Evolutionary conservation across 345 rosid genomes (phyloP), one percentile per base, ranked within the genome.

Genomic region (Acer saccharum): DNA sequence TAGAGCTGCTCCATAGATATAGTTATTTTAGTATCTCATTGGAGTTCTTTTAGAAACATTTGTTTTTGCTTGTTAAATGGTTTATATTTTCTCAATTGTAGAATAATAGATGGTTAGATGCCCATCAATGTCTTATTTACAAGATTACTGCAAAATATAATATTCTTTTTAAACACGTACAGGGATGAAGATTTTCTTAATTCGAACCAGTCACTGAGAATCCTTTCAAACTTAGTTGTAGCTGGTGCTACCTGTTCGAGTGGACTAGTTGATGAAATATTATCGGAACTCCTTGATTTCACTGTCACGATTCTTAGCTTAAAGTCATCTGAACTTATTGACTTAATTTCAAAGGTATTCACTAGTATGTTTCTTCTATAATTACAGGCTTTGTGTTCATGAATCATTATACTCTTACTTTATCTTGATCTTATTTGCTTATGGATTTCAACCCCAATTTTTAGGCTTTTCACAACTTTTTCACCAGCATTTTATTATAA

Each of bases 151-250:
- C 57, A 61, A 71, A 74, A 75, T 63, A 57, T 63, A 76, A 68
- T 17, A 8, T 73, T 69, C 76, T 55, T 74, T 62, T 71, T 27
- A 7, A 83, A 79, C 69, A 61, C 41, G 20, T 78, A 66, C 93
- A 95, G 99, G 90, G 94, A 90, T 71, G 89, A 87, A 79, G 96
- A 88, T 81, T 74, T 87, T 83, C 80, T 84, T 69, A 82, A 81
- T 78, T 83, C 93, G 74, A 87, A 76, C 85, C 98, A 92, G 89
- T 88, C 99, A 65, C 82, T 96, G 82, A 89, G 87, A 83, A 88
- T 96, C 76, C 87, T 96, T 79, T 88, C 98, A 81, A 94, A 96
- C 82, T 84, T 96, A 85, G 85, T 89, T 86, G 90, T 90, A 79
- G 94, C 93, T 84, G 92, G 90, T 69, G 93, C 87, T 65, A 85